These are phyloP conservation scores for Lecanoromycetidae sp. DNA, from an alignment of 2,329 filamentous ascomycete species.

Conservation along the genomic window DNA sequence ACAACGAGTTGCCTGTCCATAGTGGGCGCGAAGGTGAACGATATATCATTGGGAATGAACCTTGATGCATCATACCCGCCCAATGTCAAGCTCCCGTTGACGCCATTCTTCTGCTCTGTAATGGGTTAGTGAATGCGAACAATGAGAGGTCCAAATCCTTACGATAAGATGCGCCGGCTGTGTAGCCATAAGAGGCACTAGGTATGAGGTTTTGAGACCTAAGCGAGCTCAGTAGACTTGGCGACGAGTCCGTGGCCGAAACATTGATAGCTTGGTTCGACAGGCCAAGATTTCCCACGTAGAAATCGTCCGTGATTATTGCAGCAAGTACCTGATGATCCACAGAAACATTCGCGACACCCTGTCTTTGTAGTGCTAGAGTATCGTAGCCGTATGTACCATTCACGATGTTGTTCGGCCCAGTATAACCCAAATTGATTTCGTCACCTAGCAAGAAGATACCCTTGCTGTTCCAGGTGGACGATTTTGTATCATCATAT, in stretches of 20 bases:
- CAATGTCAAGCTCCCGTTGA: constrained; percentile 18
- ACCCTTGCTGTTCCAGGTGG: constrained; percentile 14
- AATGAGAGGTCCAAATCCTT: not conserved
- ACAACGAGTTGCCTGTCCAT: constrained; percentile 17
- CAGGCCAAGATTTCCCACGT: constrained; percentile 29
- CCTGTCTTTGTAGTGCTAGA: constrained; percentile 12
- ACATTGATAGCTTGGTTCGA: constrained; percentile 30
- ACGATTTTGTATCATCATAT: constrained; percentile 13
- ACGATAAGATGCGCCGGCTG: constrained; percentile 19
- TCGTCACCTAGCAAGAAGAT: constrained; percentile 14
- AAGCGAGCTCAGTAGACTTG: constrained; percentile 17
- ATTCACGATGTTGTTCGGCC: constrained; percentile 4
- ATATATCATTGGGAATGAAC: constrained; percentile 18
- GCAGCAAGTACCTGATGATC: constrained; percentile 28
- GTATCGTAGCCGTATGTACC: constrained; percentile 18
- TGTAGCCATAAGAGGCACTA: constrained; percentile 20
- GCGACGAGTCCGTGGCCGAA: constrained; percentile 17
- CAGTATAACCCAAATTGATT: constrained; percentile 15
- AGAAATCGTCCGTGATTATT: constrained; percentile 27
- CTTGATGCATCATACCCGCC: constrained; percentile 20
- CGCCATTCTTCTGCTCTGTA: constrained; percentile 9
- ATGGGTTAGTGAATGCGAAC: not conserved
- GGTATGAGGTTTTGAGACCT: constrained; percentile 18
- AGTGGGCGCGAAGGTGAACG: constrained; percentile 14
- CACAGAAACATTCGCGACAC: constrained; percentile 18